phyloP scores from a whole-genome alignment of 352 stramenopile species.

The Bremia lactucae region DNA sequence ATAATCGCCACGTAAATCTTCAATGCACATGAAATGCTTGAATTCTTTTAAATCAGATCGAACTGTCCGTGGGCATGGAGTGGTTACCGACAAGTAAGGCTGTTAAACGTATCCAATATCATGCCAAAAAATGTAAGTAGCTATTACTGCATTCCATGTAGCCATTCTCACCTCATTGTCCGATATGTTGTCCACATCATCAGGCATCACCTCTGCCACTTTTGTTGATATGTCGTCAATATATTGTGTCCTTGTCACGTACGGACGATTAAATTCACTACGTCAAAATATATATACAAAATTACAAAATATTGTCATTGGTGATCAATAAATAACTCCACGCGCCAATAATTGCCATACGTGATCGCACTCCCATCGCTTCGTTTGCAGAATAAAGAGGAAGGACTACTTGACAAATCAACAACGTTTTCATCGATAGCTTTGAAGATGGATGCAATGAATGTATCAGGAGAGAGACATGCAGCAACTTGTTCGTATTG shows the following conservation, averaged over 20 bases:
- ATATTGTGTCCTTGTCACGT: slow-evolving; percentile 24
- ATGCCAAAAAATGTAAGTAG: slow-evolving; percentile 2
- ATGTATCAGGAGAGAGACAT: too few species aligned
- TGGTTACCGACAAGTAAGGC: slow-evolving; percentile 7
- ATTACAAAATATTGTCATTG: too few species aligned
- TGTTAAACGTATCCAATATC: slow-evolving; percentile 1
- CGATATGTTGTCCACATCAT: slow-evolving; percentile 54
- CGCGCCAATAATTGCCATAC: too few species aligned
- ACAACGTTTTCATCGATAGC: slow-evolving; percentile 14
- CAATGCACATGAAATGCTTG: slow-evolving; percentile 53
- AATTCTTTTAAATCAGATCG: slow-evolving; percentile 45
- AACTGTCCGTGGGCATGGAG: slow-evolving; percentile 9
- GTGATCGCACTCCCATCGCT: too few species aligned
- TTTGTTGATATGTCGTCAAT: slow-evolving; percentile 11
- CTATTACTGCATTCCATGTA: background rate
- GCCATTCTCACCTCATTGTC: slow-evolving; percentile 43
- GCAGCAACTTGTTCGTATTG: too few species aligned
- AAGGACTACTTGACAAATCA: slow-evolving; percentile 29
- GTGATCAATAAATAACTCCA: too few species aligned
- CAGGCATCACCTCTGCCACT: slow-evolving; percentile 9
- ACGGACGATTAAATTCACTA: slow-evolving; percentile 37
- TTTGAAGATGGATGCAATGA: too few species aligned
- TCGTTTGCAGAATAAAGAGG: too few species aligned
- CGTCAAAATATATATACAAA: too few species aligned
- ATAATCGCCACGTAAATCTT: slow-evolving; percentile 40